These are phyloP conservation scores for Volutella citrinella DNA, from an alignment of 2,329 filamentous ascomycete genomes.

Conservation along the genomic window DNA sequence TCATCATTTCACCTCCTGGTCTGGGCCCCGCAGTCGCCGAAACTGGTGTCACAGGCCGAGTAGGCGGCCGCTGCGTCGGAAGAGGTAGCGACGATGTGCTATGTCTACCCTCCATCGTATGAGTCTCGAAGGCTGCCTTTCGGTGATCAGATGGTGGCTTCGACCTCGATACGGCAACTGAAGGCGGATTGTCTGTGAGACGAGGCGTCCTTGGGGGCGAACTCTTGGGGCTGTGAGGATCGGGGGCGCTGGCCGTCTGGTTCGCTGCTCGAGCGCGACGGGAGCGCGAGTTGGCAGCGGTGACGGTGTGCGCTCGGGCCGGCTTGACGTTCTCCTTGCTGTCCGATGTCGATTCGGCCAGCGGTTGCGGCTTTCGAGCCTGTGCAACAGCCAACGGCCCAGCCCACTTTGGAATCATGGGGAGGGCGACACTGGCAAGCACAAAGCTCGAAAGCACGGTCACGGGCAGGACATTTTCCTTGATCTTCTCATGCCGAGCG, in stretches of 20 bases:
- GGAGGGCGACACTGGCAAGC: constrained; percentile 71
- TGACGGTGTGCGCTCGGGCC: constrained; percentile 67
- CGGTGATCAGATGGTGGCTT: constrained; percentile 38
- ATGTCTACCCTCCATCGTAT: constrained; percentile 56
- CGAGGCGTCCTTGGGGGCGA: constrained; percentile 25
- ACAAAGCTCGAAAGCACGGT: constrained; percentile 79
- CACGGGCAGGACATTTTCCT: constrained; percentile 77
- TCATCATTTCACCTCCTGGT: constrained; percentile 46
- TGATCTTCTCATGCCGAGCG: constrained; percentile 69
- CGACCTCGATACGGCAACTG: constrained; percentile 21
- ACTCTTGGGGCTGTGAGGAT: constrained; percentile 31
- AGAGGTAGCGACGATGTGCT: constrained; percentile 68
- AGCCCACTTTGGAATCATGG: constrained; percentile 72
- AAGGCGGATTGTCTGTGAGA: constrained; percentile 16
- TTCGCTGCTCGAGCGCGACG: constrained; percentile 43
- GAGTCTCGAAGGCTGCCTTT: constrained; percentile 50
- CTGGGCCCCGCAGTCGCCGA: constrained; percentile 50
- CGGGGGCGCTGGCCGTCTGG: constrained; percentile 44
- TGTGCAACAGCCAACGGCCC: constrained; percentile 80
- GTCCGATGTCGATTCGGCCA: constrained; percentile 28
- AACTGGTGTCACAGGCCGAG: constrained; percentile 56
- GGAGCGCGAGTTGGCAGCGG: constrained; percentile 46
- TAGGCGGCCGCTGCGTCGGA: constrained; percentile 52
- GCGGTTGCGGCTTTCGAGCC: constrained; percentile 66
- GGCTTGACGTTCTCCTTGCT: constrained; percentile 43